phyloP scores from a whole-genome alignment of 2,329 filamentous ascomycete genomes.

The Aspergillus sp. region DNA sequence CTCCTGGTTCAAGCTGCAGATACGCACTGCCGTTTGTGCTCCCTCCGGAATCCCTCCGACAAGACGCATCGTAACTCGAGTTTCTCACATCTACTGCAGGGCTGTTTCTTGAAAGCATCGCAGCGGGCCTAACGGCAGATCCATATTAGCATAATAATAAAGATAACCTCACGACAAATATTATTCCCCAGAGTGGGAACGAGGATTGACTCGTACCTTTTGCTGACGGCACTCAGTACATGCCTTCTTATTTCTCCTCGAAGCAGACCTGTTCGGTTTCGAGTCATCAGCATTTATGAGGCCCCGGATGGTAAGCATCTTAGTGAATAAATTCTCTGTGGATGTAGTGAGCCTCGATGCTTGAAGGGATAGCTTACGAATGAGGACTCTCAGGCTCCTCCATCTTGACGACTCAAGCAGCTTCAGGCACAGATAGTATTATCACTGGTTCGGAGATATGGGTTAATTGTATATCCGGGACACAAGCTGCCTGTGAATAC shows the following conservation, averaged over 20 bases:
- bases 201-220: conserved; percentile 29
- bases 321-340: not conserved
- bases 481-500: not conserved
- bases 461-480: not conserved
- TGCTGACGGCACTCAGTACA: conserved; percentile 47
- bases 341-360: too few species aligned
- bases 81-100: conserved; percentile 41
- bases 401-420: not conserved
- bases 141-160: too few species aligned
- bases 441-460: too few species aligned
- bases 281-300: not conserved
- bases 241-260: conserved; percentile 39
- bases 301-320: not conserved
- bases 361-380: not conserved
- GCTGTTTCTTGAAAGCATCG: conserved; percentile 38
- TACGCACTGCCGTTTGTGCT: conserved; percentile 43
- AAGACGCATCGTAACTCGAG: conserved; percentile 37
- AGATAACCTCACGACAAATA: too few species aligned
- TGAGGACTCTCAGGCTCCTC: not conserved
- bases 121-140: conserved; percentile 33
- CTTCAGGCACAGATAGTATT: too few species aligned
- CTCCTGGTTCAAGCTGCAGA: too few species aligned
- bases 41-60: conserved; percentile 44
- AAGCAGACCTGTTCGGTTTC: conserved; percentile 15
- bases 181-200: not conserved